Conservation (phyloP, 805 yeast genomes). For the Starmerella vaccinii region DNA sequence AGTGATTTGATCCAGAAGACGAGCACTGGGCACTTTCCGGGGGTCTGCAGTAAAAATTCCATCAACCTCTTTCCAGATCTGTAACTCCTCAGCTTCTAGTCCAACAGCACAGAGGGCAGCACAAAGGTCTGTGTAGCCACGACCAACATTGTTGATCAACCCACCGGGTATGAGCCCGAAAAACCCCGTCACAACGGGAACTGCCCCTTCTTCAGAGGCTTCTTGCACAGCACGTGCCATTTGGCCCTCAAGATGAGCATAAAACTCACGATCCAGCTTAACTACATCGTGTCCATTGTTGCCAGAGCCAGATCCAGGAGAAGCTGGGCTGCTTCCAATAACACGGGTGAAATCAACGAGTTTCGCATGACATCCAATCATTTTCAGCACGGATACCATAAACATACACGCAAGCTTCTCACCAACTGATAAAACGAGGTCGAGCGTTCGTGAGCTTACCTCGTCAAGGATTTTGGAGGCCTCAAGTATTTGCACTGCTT, state of each 20-base stretch:
- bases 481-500: slow-evolving; percentile 58
- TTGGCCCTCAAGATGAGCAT: slow-evolving; percentile 40
- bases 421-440: slow-evolving; percentile 84
- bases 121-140: slow-evolving; percentile 96
- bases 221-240: slow-evolving; percentile 40
- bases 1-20: slow-evolving; percentile 75
- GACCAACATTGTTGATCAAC: slow-evolving; percentile 79
- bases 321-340: slow-evolving; percentile 29
- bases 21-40: slow-evolving; percentile 81
- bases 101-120: slow-evolving; percentile 97
- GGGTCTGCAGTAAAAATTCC: slow-evolving; percentile 99
- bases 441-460: slow-evolving; percentile 77
- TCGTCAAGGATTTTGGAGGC: slow-evolving; percentile 92
- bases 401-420: slow-evolving; percentile 85
- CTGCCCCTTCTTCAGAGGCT: slow-evolving; percentile 28
- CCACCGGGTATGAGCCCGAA: slow-evolving; percentile 97
- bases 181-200: slow-evolving; percentile 93
- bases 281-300: slow-evolving; percentile 45
- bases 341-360: slow-evolving; percentile 71
- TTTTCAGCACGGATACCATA: slow-evolving; percentile 77
- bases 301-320: background rate
- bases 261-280: slow-evolving; percentile 51
- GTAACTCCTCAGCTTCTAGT: slow-evolving; percentile 80
- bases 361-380: slow-evolving; percentile 64
- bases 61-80: slow-evolving; percentile 98